Evolutionary conservation across 768 basidiomycete species (phyloP).

Genomic region (Lentinula guzmanii): DNA sequence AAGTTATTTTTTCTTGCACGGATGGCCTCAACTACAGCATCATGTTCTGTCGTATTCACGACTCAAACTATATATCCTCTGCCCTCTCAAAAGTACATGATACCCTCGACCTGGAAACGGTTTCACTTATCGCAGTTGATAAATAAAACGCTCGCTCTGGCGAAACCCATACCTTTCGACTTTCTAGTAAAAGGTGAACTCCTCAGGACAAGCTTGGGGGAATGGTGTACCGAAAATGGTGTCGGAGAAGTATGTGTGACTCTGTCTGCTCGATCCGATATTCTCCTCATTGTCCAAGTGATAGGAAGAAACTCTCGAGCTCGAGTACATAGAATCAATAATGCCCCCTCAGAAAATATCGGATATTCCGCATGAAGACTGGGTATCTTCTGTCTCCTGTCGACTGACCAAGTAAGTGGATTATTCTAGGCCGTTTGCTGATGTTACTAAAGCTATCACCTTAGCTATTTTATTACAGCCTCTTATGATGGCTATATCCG

Average conservation of each 20-base stretch:
- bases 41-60: constrained; percentile 64
- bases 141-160: constrained; percentile 82
- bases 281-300: constrained; percentile 2
- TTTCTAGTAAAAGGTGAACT: constrained; percentile 86
- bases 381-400: constrained; percentile 82
- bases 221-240: constrained; percentile 68
- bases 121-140: constrained; percentile 96
- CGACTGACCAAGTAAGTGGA: constrained; percentile 42
- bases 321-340: constrained; percentile 88
- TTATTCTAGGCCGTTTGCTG: background rate
- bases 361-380: constrained; percentile 82
- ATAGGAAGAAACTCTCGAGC: constrained; percentile 85
- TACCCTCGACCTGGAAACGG: constrained; percentile 86
- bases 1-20: background rate
- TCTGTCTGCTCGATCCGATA: background rate
- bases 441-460: background rate
- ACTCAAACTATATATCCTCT: constrained; percentile 71
- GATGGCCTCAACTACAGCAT: constrained; percentile 21
- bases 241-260: constrained; percentile 55
- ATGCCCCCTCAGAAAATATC: constrained; percentile 82
- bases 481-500: constrained; percentile 80
- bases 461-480: constrained; percentile 65
- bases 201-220: constrained; percentile 60
- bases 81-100: constrained; percentile 86
- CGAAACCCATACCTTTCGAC: constrained; percentile 83